A percentile compares a stretch with the other conserved stretches of the same genome.
Evolutionary conservation across 352 stramenopile genomes (phyloP).

Genomic region (Globisporangium emineosum): DNA sequence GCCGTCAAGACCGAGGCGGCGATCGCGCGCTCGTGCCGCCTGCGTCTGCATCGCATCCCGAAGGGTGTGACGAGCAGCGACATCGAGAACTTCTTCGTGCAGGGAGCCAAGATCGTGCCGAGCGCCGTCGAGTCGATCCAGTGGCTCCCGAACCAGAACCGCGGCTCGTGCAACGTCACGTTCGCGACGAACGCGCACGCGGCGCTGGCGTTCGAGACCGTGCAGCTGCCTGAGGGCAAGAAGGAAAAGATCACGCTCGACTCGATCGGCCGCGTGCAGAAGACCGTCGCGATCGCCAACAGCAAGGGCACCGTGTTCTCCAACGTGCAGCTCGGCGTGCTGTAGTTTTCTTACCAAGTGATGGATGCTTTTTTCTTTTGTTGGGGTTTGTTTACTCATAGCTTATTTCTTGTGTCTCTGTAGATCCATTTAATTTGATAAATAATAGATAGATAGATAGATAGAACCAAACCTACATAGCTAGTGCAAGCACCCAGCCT

Average conservation of each 20-base stretch:
- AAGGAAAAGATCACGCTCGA: slow-evolving; percentile 40
- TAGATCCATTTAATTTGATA: slow-evolving; percentile 10
- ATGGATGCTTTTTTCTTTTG: neutral
- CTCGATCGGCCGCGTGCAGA: slow-evolving; percentile 65
- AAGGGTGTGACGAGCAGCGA: slow-evolving; percentile 59
- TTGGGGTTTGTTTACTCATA: neutral
- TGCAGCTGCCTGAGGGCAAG: slow-evolving; percentile 29
- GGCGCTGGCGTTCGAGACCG: slow-evolving; percentile 60
- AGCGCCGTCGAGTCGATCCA: slow-evolving; percentile 60
- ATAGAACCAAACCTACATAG: neutral
- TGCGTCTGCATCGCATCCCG: slow-evolving; percentile 73
- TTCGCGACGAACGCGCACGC: slow-evolving; percentile 68
- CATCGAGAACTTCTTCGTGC: slow-evolving; percentile 69
- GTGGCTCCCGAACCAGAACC: slow-evolving; percentile 59
- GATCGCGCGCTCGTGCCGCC: slow-evolving; percentile 58
- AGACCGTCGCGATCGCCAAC: slow-evolving; percentile 61
- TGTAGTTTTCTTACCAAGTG: slow-evolving; percentile 15
- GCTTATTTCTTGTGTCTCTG: neutral
- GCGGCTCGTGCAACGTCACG: slow-evolving; percentile 66
- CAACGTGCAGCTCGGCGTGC: slow-evolving; percentile 51
- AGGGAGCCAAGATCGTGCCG: slow-evolving; percentile 61
- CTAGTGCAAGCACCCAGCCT: slow-evolving; percentile 9
- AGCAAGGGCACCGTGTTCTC: slow-evolving; percentile 67
- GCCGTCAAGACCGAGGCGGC: slow-evolving; percentile 24
- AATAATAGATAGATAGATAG: slow-evolving; percentile 24